phyloP scores from a whole-genome alignment of 2,329 filamentous ascomycete genomes.

The Plectosphaerella plurivora region DNA sequence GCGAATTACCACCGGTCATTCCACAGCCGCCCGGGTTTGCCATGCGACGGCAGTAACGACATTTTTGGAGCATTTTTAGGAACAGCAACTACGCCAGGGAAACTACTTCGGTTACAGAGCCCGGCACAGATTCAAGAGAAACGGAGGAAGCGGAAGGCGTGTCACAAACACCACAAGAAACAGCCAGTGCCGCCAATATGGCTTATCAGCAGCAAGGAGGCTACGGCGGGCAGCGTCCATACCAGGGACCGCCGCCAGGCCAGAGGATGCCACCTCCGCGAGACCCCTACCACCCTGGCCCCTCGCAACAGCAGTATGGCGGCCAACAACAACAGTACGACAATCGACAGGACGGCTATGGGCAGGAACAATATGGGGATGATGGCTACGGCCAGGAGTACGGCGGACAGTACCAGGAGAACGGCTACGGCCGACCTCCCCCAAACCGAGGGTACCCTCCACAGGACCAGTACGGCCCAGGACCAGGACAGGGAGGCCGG shows the following conservation, averaged over 20 bases:
- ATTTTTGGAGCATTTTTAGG: too few relatives aligned
- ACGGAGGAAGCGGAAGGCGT: too few relatives aligned
- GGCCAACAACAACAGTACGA: constrained; percentile 36
- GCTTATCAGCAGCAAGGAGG: constrained; percentile 40
- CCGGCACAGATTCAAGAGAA: too few relatives aligned
- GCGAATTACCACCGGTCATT: too few relatives aligned
- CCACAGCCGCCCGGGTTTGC: too few relatives aligned
- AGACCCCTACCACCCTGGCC: constrained; percentile 25
- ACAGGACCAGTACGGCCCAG: constrained; percentile 40
- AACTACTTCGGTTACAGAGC: too few relatives aligned
- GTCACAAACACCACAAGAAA: too few relatives aligned
- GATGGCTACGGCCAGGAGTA: constrained; percentile 32
- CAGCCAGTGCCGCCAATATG: constrained; percentile 27
- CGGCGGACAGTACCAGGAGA: constrained; percentile 36
- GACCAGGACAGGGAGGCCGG: constrained; percentile 33
- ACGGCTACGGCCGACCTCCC: constrained; percentile 38
- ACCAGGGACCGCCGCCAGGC: constrained; percentile 36
- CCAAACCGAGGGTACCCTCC: constrained; percentile 32
- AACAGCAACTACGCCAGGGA: too few relatives aligned
- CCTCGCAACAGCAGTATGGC: constrained; percentile 27
- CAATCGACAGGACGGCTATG: constrained; percentile 40
- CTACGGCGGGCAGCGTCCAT: constrained; percentile 42
- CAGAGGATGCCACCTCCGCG: constrained; percentile 23
- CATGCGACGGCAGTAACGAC: too few relatives aligned
- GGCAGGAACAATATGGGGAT: constrained; percentile 39